These are phyloP conservation scores for Teunomyces funiuensis DNA, from an alignment of 805 yeast genomes.

Conservation along the genomic window DNA sequence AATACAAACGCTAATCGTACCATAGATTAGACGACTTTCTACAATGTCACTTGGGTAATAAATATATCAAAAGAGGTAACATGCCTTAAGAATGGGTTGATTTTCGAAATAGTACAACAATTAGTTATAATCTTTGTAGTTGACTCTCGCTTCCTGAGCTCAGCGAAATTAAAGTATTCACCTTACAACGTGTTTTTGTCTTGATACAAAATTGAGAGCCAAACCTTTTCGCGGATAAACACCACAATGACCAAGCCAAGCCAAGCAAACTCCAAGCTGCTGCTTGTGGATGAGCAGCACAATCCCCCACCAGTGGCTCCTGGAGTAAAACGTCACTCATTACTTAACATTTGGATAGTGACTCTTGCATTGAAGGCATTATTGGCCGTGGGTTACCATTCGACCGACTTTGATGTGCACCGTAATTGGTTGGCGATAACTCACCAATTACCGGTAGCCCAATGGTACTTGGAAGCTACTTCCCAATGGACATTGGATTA, in stretches of 20 bases:
- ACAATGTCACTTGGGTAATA: no score
- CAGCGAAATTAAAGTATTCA: no score
- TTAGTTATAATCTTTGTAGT: no score
- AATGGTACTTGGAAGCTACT: conserved; percentile 83
- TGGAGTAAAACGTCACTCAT: conserved; percentile 17
- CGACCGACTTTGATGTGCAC: conserved; percentile 97
- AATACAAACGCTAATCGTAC: no score
- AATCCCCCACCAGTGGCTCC: conserved; percentile 1
- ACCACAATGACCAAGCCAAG: conserved; percentile 4
- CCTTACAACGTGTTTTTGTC: conserved; percentile 1
- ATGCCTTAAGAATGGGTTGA: no score
- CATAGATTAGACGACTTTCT: no score
- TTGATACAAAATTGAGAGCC: neutral
- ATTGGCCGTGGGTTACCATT: conserved; percentile 66
- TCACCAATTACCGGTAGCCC: conserved; percentile 60
- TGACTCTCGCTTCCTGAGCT: no score
- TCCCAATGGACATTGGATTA: conserved; percentile 94
- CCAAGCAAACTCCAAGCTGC: neutral
- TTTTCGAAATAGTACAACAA: no score
- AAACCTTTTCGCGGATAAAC: neutral
- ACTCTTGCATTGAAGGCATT: conserved; percentile 35
- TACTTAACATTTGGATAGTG: conserved; percentile 38
- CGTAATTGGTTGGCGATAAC: conserved; percentile 97
- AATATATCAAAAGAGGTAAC: no score
- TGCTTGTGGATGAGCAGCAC: conserved; percentile 1